These are phyloP conservation scores for Paecilomyces niveus DNA, from an alignment of 2,329 filamentous ascomycete species.

Conservation along the genomic window DNA sequence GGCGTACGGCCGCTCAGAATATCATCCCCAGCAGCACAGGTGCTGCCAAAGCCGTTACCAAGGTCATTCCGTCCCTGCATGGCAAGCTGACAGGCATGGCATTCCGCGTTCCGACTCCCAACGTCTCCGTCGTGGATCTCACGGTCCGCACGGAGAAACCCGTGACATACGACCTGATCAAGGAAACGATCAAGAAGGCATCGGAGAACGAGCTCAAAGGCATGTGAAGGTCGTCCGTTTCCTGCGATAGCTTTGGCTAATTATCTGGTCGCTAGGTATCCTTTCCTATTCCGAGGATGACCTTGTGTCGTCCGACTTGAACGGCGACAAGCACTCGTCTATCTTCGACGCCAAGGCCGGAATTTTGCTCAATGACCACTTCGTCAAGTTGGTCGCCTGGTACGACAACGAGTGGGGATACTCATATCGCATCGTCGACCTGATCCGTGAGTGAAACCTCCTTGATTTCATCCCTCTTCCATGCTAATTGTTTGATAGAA, in stretches of 20 bases:
- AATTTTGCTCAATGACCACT: conserved; percentile 87
- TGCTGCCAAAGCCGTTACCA: conserved; percentile 92
- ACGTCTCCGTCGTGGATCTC: conserved; percentile 91
- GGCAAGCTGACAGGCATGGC: conserved; percentile 96
- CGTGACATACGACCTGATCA: conserved; percentile 63
- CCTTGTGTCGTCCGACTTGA: conserved; percentile 79
- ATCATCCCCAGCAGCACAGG: conserved; percentile 92
- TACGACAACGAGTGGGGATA: conserved; percentile 98
- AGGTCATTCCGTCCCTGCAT: conserved; percentile 87
- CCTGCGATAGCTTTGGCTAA: conserved; percentile 30
- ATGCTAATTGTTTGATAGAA: background rate
- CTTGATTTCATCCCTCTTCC: background rate
- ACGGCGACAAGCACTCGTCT: conserved; percentile 77
- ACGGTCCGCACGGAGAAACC: conserved; percentile 80
- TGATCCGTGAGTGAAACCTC: conserved; percentile 24
- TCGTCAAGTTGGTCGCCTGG: conserved; percentile 90
- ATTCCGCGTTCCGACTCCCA: conserved; percentile 88
- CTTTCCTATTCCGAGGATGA: conserved; percentile 86
- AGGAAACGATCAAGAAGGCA: conserved; percentile 61
- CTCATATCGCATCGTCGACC: conserved; percentile 76
- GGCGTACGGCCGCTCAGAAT: conserved; percentile 88
- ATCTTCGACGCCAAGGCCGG: conserved; percentile 94
- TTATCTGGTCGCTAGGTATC: conserved; percentile 49
- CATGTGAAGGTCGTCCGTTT: background rate
- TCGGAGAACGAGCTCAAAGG: background rate